These are phyloP conservation scores for Exophiala oligosperma DNA, from an alignment of 2,329 filamentous ascomycete genomes.

Conservation along the genomic window DNA sequence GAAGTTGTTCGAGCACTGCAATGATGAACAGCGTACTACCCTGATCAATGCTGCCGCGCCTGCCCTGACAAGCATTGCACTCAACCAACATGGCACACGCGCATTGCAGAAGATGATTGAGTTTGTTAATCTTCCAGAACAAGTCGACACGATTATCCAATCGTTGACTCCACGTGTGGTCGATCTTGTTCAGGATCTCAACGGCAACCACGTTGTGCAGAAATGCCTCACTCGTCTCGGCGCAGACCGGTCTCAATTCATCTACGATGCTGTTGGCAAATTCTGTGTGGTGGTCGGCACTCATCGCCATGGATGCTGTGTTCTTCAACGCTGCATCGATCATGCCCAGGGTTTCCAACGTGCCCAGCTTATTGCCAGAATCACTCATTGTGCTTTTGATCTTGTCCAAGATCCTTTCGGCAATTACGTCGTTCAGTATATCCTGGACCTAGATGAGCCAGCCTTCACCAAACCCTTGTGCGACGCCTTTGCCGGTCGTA, in stretches of 20 bases:
- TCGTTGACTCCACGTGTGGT: conserved; percentile 84
- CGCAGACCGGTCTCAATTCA: conserved; percentile 84
- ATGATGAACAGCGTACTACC: conserved; percentile 88
- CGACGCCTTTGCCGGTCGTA: conserved; percentile 72
- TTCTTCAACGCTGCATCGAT: conserved; percentile 96
- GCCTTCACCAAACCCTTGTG: conserved; percentile 88
- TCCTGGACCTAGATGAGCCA: conserved; percentile 87
- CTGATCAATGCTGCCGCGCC: conserved; percentile 87
- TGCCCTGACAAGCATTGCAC: conserved; percentile 86
- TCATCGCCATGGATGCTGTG: conserved; percentile 96
- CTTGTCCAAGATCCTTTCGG: conserved; percentile 96
- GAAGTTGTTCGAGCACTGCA: conserved; percentile 94
- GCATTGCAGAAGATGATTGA: conserved; percentile 99
- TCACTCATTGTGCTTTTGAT: conserved; percentile 82
- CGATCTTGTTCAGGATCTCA: conserved; percentile 92
- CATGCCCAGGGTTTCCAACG: conserved; percentile 91
- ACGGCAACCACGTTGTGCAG: conserved; percentile 98
- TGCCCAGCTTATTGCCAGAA: conserved; percentile 77
- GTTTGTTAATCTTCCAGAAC: conserved; percentile 80
- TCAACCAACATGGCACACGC: conserved; percentile 96
- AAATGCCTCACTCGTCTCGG: conserved; percentile 96
- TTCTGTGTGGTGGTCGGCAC: conserved; percentile 90
- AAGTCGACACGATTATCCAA: conserved; percentile 78
- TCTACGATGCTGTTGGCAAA: conserved; percentile 88
- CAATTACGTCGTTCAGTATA: conserved; percentile 99